Conservation (phyloP, 345 rosid species). For the Carallia brachiata region DNA sequence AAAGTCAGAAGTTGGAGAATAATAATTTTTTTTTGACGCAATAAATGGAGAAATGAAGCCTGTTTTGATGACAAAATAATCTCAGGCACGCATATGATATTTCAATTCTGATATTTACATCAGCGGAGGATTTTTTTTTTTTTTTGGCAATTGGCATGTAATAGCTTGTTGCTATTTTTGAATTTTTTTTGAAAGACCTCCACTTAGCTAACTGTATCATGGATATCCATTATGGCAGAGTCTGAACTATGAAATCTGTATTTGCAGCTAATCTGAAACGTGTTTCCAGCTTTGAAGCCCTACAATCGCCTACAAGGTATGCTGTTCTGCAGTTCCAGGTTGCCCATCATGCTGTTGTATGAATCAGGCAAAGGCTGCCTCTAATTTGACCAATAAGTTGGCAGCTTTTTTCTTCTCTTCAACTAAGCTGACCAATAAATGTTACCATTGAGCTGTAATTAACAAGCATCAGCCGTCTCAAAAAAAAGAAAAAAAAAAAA, state of each 20-base stretch:
- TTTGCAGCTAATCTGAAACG: conserved; percentile 71
- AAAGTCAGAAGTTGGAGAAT: not conserved
- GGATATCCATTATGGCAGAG: not conserved
- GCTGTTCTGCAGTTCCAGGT: not conserved
- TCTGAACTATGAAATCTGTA: conserved; percentile 7
- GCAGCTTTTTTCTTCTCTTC: not conserved
- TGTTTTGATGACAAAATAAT: too few species aligned
- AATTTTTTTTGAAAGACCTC: not conserved
- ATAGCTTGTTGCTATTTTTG: not conserved
- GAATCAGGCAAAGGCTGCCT: conserved; percentile 3
- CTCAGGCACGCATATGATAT: not conserved
- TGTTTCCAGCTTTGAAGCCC: conserved; percentile 92
- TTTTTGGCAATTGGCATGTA: not conserved
- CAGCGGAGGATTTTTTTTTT: not conserved
- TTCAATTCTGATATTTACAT: conserved; percentile 8
- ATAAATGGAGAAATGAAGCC: too few species aligned
- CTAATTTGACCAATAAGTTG: not conserved
- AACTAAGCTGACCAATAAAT: not conserved
- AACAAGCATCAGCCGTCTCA: too few species aligned
- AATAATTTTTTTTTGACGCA: not conserved
- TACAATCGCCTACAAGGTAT: conserved; percentile 78
- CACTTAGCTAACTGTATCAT: not conserved
- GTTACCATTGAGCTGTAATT: not conserved
- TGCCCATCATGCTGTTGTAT: not conserved
- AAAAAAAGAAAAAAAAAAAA: too few species aligned